Conservation (phyloP, 73 alveolate genomes). For the Blepharisma japonicum region DNA sequence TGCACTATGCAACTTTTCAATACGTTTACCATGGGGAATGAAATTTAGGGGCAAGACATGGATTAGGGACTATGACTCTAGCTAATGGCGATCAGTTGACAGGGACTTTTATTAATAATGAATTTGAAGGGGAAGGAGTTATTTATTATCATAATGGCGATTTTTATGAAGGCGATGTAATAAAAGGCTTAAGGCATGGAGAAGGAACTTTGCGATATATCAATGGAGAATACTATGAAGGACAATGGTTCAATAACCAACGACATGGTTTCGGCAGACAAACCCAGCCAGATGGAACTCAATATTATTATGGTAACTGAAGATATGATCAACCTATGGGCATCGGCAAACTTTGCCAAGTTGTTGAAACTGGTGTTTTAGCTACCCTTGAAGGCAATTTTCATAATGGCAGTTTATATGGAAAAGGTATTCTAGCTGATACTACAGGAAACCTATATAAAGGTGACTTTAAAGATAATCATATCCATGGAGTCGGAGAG, state of each 20-base stretch:
- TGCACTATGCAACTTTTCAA: neutral
- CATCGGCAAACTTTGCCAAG: neutral
- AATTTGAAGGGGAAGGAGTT: constrained; percentile 25
- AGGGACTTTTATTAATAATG: constrained; percentile 7
- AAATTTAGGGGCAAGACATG: neutral
- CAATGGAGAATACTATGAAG: neutral
- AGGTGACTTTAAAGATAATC: neutral
- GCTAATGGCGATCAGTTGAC: neutral
- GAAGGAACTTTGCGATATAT: neutral
- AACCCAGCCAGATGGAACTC: neutral
- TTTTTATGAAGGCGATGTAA: constrained; percentile 16
- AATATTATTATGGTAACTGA: neutral
- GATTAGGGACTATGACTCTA: neutral
- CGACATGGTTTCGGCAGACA: constrained; percentile 8
- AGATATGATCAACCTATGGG: constrained; percentile 8
- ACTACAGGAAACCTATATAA: neutral
- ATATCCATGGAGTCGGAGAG: constrained; percentile 24
- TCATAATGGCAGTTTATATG: neutral
- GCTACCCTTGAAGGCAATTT: neutral
- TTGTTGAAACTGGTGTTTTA: neutral
- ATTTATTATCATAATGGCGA: constrained; percentile 30
- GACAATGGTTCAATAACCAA: neutral
- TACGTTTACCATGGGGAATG: neutral
- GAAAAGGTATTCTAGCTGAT: neutral
- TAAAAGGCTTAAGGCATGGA: neutral